Base-by-base conservation (phyloP, 208 protist species). In the Borovskyia barvae region DNA sequence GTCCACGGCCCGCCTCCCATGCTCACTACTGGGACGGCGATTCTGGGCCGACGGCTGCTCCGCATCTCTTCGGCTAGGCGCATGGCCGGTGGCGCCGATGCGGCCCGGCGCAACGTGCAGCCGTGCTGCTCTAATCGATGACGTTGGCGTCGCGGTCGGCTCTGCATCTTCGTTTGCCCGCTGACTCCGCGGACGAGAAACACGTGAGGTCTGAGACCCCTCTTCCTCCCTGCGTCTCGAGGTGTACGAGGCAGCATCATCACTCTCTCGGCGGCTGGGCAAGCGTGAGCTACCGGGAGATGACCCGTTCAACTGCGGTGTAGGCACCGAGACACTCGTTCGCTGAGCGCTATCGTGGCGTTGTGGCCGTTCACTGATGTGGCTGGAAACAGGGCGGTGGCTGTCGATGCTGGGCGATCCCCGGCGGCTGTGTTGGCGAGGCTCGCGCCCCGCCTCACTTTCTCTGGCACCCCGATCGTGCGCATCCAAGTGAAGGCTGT, bases 121-220 rank as follows among this genome's bases (percentile, higher is more conserved):
- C 43, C 58, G 59, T 15, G 41, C 55, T 14, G 69, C 66, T 26
- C 78, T 69, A 33, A 75, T 52, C 20, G 78, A 78, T 42, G 75
- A 57, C 41, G 59, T 43, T 15, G 71, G 61, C 5, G 57, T 73
- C 19, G 52, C 40, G 26, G 52, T 48, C 0, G 53, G 53, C 15
- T 48, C 60, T n/a, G 52, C 15, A 45, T 71, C 60, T 26, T 69
- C 66, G 47, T 50, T 64, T 40, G 71, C 64, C 19, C 59, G 58
- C 14, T 60, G 66, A 30, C 45, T 61, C 1, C 54, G 66, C 33
- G 74, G 63, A 25, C 71, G 75, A 1, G 75, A 82, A 54, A 61
- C 72, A 52, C 56, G 66, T 49, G 54, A 50, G 7, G 69, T 72
- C 12, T 45, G 50, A n/a, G n/a, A n/a, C n/a, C n/a, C n/a, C n/a